These are phyloP conservation scores for Vicia villosa DNA, from an alignment of 306 rosid species.

Conservation along the genomic window DNA sequence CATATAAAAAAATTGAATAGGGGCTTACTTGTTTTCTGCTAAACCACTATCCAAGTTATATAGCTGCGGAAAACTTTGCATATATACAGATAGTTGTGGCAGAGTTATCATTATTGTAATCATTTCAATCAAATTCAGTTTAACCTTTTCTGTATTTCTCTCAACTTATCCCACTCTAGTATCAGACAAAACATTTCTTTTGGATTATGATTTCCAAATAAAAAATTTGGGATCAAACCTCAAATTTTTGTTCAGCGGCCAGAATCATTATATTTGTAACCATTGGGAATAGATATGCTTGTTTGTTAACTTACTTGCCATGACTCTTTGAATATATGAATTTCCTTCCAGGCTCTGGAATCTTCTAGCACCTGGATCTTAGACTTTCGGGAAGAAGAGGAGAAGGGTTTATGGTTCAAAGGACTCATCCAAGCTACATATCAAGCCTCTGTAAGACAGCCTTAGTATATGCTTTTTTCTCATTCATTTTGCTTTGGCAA, in stretches of 20 bases:
- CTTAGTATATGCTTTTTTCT: conserved; percentile 7
- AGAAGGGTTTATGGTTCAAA: conserved; percentile 75
- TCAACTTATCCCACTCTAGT: not conserved
- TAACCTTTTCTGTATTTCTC: not conserved
- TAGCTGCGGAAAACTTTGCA: not conserved
- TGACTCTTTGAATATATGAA: conserved; percentile 12
- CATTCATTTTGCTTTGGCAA: conserved; percentile 5
- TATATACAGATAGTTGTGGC: not conserved
- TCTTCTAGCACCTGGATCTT: conserved; percentile 93
- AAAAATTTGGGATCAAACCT: not conserved
- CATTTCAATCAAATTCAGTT: not conserved
- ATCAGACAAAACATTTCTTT: conserved; percentile 17
- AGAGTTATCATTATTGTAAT: not conserved
- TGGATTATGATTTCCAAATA: conserved; percentile 22
- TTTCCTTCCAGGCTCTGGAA: conserved; percentile 67
- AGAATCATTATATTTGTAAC: not conserved
- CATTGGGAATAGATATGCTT: not conserved
- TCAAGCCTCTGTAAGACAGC: conserved; percentile 82
- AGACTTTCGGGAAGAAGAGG: conserved; percentile 69
- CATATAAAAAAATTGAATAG: not conserved
- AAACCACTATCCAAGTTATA: not conserved
- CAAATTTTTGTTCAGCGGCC: conserved; percentile 2
- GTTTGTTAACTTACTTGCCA: conserved; percentile 5
- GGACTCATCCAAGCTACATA: conserved; percentile 88
- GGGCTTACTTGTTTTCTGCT: not conserved